phyloP scores from a whole-genome alignment of 2,329 filamentous ascomycete genomes.

The Fusarium citri region DNA sequence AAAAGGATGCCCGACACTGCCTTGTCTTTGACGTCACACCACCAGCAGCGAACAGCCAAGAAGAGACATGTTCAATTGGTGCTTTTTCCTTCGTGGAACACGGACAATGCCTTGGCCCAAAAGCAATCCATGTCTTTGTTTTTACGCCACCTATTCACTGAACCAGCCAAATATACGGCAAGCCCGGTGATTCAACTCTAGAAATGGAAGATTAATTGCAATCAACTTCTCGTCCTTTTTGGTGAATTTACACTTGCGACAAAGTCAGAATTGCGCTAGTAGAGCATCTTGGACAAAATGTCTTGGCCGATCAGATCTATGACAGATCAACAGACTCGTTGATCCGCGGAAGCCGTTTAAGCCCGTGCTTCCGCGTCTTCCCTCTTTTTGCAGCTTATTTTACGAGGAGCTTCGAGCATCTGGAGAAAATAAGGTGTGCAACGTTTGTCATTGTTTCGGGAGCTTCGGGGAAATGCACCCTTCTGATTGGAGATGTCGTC shows the following conservation, averaged over 20 bases:
- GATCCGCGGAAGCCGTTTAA: background rate
- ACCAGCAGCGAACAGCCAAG: background rate
- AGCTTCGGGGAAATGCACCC: background rate
- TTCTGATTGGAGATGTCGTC: background rate
- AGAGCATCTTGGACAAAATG: background rate
- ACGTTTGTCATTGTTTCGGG: background rate
- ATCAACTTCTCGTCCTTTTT: background rate
- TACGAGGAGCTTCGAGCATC: background rate
- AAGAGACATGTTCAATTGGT: background rate
- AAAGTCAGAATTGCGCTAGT: background rate
- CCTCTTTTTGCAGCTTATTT: background rate
- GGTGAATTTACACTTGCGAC: background rate
- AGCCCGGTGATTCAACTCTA: background rate
- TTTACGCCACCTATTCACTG: background rate
- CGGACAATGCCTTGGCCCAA: background rate
- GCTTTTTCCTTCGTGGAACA: background rate
- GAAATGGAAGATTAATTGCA: too few species aligned
- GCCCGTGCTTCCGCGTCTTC: background rate
- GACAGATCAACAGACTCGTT: background rate
- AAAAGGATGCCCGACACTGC: background rate
- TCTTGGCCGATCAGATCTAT: background rate
- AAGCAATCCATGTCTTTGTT: background rate
- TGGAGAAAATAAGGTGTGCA: background rate
- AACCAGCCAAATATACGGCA: background rate
- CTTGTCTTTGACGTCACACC: background rate